Evolutionary conservation across 2,329 filamentous ascomycete species (phyloP).

Genomic region (Fusarium sp.): DNA sequence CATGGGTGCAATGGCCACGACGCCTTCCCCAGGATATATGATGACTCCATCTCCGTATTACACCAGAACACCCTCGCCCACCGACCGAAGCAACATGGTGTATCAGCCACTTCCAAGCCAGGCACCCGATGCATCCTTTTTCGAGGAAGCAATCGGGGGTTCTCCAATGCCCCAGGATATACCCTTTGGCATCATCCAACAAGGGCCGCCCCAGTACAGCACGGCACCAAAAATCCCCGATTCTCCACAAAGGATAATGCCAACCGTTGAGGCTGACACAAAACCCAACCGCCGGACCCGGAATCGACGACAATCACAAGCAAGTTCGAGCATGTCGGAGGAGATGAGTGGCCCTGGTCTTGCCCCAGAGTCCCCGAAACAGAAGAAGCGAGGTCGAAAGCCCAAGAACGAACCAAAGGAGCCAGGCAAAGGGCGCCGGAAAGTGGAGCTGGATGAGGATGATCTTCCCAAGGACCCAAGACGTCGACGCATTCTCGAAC

Average conservation of each 20-base stretch:
- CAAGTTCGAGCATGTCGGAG: conserved; percentile 17
- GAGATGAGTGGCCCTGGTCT: neutral
- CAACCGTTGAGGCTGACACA: conserved; percentile 20
- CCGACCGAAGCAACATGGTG: conserved; percentile 25
- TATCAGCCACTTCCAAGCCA: conserved; percentile 34
- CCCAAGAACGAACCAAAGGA: conserved; percentile 34
- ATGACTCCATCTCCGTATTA: conserved; percentile 35
- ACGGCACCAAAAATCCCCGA: conserved; percentile 2
- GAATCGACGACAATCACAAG: conserved; percentile 21
- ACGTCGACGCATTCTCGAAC: conserved; percentile 44
- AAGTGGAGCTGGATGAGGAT: conserved; percentile 36
- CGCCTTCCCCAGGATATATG: conserved; percentile 30
- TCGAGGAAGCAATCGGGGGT: conserved; percentile 40
- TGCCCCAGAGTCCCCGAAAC: conserved; percentile 14
- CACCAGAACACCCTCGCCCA: conserved; percentile 36
- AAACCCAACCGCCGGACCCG: conserved; percentile 15
- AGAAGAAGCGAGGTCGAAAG: conserved; percentile 43
- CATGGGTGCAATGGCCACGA: conserved; percentile 23
- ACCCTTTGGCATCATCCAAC: conserved; percentile 30
- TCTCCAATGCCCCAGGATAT: conserved; percentile 34
- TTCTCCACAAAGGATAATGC: conserved; percentile 7
- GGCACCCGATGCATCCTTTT: conserved; percentile 36
- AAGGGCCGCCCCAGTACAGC: conserved; percentile 26
- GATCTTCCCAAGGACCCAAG: conserved; percentile 37
- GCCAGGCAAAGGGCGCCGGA: conserved; percentile 1